Conservation (phyloP, 345 rosid species). For the Gossypioides kirkii region DNA sequence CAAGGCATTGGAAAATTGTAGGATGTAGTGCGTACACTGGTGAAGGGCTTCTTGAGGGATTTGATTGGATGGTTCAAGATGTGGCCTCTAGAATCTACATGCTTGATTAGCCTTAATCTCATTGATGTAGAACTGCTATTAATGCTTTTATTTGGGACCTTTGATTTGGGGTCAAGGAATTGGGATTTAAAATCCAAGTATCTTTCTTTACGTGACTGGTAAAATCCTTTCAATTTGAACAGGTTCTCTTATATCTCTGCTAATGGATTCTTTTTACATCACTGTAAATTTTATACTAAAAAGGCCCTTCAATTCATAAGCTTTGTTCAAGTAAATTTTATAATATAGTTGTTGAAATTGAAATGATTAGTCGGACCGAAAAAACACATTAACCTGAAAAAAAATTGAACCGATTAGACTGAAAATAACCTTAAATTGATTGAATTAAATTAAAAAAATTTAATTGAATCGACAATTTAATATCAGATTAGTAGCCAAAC, state of each 20-base stretch:
- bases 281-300: too few species aligned
- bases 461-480: too few species aligned
- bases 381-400: too few species aligned
- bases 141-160: not conserved
- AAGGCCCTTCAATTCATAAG: too few species aligned
- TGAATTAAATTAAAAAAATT: too few species aligned
- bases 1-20: conserved; percentile 79
- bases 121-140: not conserved
- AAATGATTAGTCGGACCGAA: too few species aligned
- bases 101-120: conserved; percentile 45
- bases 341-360: too few species aligned
- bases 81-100: conserved; percentile 82
- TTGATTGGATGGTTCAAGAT: conserved; percentile 96
- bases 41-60: conserved; percentile 78
- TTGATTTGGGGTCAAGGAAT: not conserved
- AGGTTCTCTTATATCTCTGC: not conserved
- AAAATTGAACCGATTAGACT: too few species aligned
- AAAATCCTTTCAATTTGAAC: not conserved
- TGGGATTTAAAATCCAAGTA: not conserved
- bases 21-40: conserved; percentile 93
- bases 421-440: too few species aligned
- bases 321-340: too few species aligned
- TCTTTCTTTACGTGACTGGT: not conserved
- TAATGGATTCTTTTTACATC: not conserved
- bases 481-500: too few species aligned